A percentile compares a stretch with the other conserved stretches of the same genome.
Conservation (phyloP, 352 stramenopile species). For the Pythium rishiriense region DNA sequence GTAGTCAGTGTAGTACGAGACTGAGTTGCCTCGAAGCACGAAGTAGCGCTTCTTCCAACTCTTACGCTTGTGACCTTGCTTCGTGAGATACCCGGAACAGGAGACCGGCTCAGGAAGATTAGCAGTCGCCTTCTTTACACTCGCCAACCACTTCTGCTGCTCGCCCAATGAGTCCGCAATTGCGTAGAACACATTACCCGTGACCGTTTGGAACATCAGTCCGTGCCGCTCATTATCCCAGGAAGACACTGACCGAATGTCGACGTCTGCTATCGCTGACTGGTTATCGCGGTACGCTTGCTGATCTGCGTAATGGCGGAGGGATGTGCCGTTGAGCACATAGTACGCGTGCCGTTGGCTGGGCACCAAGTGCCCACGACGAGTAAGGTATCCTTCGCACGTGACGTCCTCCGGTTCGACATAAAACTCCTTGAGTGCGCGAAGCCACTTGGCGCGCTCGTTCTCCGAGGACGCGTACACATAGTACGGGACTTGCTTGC, state of each 20-base stretch:
- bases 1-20: constrained; percentile 87
- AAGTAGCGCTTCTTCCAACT: constrained; percentile 92
- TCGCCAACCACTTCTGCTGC: constrained; percentile 84
- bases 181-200: constrained; percentile 83
- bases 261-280: constrained; percentile 82
- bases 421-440: constrained; percentile 83
- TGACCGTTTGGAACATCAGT: constrained; percentile 86
- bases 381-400: constrained; percentile 87
- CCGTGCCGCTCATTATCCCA: constrained; percentile 85
- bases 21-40: constrained; percentile 70
- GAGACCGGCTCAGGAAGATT: constrained; percentile 74
- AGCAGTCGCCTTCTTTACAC: constrained; percentile 64
- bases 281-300: constrained; percentile 85
- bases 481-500: constrained; percentile 89
- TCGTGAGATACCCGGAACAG: constrained; percentile 86
- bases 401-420: constrained; percentile 83
- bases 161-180: constrained; percentile 73
- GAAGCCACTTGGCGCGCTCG: constrained; percentile 78
- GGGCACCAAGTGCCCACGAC: constrained; percentile 82
- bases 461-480: constrained; percentile 83
- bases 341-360: constrained; percentile 88
- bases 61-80: constrained; percentile 90
- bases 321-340: constrained; percentile 76
- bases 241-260: constrained; percentile 68
- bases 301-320: constrained; percentile 84